Evolutionary conservation across 1,284 basidiomycete genomes (phyloP).

Genomic region (Taiwanofungus camphoratus): DNA sequence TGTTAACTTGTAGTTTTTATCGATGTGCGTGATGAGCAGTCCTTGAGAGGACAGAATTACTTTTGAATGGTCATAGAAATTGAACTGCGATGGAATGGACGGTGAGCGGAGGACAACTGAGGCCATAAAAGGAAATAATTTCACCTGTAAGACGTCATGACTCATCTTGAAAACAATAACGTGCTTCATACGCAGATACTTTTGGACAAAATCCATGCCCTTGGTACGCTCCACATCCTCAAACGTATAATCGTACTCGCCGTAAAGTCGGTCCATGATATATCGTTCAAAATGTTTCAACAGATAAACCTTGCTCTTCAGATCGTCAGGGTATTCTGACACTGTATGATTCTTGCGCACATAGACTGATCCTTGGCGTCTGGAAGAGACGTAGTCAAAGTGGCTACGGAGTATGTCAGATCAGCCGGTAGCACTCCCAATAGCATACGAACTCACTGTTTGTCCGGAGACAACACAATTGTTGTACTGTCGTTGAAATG

Average conservation of each 20-base stretch:
- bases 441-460: constrained; percentile 47
- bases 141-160: constrained; percentile 87
- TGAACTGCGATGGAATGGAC: constrained; percentile 62
- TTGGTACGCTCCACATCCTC: constrained; percentile 61
- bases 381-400: constrained; percentile 78
- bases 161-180: constrained; percentile 96
- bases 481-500: constrained; percentile 95
- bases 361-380: constrained; percentile 56
- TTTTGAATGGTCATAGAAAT: constrained; percentile 98
- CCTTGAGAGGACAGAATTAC: constrained; percentile 82
- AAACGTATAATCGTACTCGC: constrained; percentile 78
- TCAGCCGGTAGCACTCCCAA: not conserved
- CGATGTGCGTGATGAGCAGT: constrained; percentile 80
- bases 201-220: constrained; percentile 93
- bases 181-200: constrained; percentile 94
- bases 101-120: not conserved
- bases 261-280: constrained; percentile 83
- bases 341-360: constrained; percentile 65
- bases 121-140: constrained; percentile 17
- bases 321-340: constrained; percentile 62
- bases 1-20: constrained; percentile 78
- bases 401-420: constrained; percentile 43
- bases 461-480: constrained; percentile 79
- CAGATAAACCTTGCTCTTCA: constrained; percentile 86
- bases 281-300: constrained; percentile 91